phyloP scores from a whole-genome alignment of 148 eudicot species.

The Vaccinium corymbosum region DNA sequence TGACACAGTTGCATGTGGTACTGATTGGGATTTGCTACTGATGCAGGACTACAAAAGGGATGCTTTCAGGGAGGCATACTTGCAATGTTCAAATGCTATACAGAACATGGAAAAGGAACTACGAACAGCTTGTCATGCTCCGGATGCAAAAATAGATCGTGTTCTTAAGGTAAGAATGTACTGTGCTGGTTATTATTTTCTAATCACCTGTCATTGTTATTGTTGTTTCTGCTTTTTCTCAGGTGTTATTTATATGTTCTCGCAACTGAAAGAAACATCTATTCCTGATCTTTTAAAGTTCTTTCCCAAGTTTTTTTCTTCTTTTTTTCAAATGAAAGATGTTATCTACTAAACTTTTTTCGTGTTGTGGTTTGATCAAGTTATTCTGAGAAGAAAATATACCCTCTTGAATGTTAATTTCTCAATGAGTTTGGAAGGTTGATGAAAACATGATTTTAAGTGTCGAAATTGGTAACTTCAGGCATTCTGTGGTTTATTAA shows the following conservation, averaged over 20 bases:
- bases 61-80: slow-evolving; percentile 83
- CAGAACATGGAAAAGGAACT: slow-evolving; percentile 90
- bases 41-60: slow-evolving; percentile 81
- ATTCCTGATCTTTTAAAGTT: not conserved
- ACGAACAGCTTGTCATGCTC: slow-evolving; percentile 70
- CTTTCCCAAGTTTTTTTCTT: not conserved
- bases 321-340: not conserved
- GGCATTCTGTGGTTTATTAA: not conserved
- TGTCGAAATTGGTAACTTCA: not conserved
- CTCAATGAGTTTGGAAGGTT: not conserved
- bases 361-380: not conserved
- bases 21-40: slow-evolving; percentile 14
- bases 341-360: not conserved
- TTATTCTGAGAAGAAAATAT: not conserved
- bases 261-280: not conserved
- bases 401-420: not conserved
- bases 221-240: not conserved
- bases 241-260: not conserved
- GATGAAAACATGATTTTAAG: not conserved
- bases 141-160: slow-evolving; percentile 73
- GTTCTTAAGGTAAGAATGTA: slow-evolving; percentile 52
- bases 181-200: not conserved
- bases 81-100: slow-evolving; percentile 72
- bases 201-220: not conserved
- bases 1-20: not conserved